Evolutionary conservation across 2,329 filamentous ascomycete species (phyloP), one percentile per base, ranked within the genome.

Genomic region (Chalara sp.): DNA sequence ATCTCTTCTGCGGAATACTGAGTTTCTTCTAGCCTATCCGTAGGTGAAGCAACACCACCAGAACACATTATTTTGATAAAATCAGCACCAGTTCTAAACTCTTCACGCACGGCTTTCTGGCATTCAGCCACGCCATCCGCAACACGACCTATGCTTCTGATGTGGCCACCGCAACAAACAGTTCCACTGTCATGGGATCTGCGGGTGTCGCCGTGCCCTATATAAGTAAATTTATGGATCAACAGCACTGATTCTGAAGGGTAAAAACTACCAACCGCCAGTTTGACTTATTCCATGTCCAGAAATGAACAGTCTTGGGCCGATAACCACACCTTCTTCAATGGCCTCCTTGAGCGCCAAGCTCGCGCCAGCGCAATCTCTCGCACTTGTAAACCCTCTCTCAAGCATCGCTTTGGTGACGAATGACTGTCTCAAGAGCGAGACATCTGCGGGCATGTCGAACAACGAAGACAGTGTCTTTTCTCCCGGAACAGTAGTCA

Each of bases 51-150:
- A 1, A 83, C 78, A 6, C 80, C 80, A 1, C 80, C 79, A 5
- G 72, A 72, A 1, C 69, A 70, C 78, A 82, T 82, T 54, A 84
- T 78, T 63, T 83, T 83, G 63, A 84, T 73, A 56, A 83, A 82
- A 58, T 83, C 76, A 1, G 77, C 75, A 2, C 80, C 80, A 6
- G 65, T 69, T 3, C 79, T 69, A 0, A 84, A 61, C 60, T 82
- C 74, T 47, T 81, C 77, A 2, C 80, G 69, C 0, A 74, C 71
- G 6, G 68, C 73, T 21, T 70, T 70, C 41, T 79, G 67, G 54
- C 79, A 82, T 43, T 76, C 74, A 0, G 76, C 68, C 1, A 80
- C 76, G 1, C 79, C 76, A 59, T 82, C 76, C 42, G 71, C 73
- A 1, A 81, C 21, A 21, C 21, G 21, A 65, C 73, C 74, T 1